Conservation (phyloP, 441 rosid species). For the Raphanus hybrid region DNA sequence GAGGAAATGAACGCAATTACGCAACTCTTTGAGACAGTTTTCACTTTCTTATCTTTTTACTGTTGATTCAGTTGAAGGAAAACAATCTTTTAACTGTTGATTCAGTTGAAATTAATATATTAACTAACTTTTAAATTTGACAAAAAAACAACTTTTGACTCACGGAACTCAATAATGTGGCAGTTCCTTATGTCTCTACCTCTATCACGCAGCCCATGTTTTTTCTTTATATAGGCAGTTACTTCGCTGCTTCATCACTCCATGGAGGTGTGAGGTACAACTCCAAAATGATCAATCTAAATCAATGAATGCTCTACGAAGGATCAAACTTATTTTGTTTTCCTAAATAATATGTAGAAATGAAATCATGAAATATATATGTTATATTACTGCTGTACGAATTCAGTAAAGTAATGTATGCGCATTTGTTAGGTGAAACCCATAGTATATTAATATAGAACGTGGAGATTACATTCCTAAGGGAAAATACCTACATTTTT, state of each 20-base stretch:
- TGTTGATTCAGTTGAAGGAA: conserved; percentile 25
- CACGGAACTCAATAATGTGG: neutral
- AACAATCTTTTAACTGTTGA: neutral
- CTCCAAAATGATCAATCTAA: neutral
- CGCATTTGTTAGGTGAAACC: conserved; percentile 34
- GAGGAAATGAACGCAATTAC: conserved; percentile 27
- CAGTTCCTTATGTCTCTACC: neutral
- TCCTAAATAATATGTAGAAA: neutral
- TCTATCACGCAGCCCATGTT: conserved; percentile 3
- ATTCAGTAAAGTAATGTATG: conserved; percentile 3
- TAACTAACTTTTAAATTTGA: neutral
- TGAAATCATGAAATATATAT: neutral
- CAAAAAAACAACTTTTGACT: neutral
- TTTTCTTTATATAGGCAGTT: neutral
- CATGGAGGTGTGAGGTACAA: neutral
- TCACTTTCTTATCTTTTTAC: conserved; percentile 17
- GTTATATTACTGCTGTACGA: conserved; percentile 14
- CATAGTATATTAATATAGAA: conserved; percentile 28
- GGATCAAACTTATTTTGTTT: neutral
- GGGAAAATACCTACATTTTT: neutral
- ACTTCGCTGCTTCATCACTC: conserved; percentile 16
- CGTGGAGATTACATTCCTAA: conserved; percentile 32
- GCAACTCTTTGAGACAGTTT: conserved; percentile 29
- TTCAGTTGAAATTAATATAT: neutral
- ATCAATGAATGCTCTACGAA: neutral